A percentile compares a stretch with the other conserved stretches of the same genome.
Conservation (phyloP, 345 rosid species). For the Hibiscus tridactylites region DNA sequence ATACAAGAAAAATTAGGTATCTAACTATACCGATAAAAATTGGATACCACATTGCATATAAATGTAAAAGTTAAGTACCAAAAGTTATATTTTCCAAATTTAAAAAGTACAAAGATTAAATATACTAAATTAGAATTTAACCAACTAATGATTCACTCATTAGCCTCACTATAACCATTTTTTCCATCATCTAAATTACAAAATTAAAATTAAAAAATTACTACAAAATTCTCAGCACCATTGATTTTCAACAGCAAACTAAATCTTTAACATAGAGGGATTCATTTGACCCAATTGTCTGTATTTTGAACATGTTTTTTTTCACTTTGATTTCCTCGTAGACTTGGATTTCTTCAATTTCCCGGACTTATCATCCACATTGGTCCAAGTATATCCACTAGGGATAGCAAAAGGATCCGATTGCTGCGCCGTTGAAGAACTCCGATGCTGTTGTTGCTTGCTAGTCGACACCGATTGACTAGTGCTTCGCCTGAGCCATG, state of each 20-base stretch:
- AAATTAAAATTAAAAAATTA: neutral
- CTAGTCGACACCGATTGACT: conserved; percentile 31
- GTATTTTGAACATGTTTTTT: neutral
- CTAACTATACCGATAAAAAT: too few species aligned
- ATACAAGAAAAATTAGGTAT: too few species aligned
- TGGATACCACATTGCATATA: too few species aligned
- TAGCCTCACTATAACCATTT: neutral
- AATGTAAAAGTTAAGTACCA: too few species aligned
- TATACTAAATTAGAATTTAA: too few species aligned
- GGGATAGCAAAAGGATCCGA: conserved; percentile 82
- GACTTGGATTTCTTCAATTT: conserved; percentile 58
- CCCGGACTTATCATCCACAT: conserved; percentile 36
- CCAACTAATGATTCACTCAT: too few species aligned
- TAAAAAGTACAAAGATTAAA: too few species aligned
- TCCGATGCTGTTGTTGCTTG: conserved; percentile 29
- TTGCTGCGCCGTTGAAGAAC: conserved; percentile 19
- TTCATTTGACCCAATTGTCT: neutral
- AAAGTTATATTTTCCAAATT: too few species aligned
- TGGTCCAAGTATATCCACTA: conserved; percentile 71
- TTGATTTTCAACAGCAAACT: neutral
- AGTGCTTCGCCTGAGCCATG: conserved; percentile 54
- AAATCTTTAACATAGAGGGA: neutral
- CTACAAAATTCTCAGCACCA: neutral
- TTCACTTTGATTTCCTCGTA: conserved; percentile 43
- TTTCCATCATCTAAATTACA: neutral